phyloP scores from a whole-genome alignment of 2,329 filamentous ascomycete genomes.

The Sporothrix inflata region DNA sequence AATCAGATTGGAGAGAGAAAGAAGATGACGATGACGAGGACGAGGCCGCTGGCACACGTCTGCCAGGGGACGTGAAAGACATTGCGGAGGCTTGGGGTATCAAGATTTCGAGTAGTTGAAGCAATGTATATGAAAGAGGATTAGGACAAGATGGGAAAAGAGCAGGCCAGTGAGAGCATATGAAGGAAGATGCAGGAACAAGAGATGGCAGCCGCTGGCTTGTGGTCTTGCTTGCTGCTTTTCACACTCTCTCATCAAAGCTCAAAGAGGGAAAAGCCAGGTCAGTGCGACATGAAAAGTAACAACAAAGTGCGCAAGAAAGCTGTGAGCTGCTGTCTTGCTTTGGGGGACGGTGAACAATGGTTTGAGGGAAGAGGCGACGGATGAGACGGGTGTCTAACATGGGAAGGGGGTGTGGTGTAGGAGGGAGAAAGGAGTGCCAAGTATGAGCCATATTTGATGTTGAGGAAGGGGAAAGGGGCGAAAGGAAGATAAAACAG shows the following conservation, averaged over 20 bases:
- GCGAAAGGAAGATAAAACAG: not conserved
- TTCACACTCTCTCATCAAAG: not conserved
- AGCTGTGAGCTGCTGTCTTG: not conserved
- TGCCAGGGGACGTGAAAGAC: not conserved
- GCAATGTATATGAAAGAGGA: not conserved
- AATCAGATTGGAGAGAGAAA: not conserved
- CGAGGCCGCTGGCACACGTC: not conserved
- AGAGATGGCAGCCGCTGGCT: not conserved
- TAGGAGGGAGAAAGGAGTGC: not conserved
- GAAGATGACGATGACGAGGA: not conserved
- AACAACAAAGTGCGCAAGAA: not conserved
- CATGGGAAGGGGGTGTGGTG: not conserved
- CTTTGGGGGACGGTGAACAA: conserved; percentile 13
- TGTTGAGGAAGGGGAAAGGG: not conserved
- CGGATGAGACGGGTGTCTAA: not conserved
- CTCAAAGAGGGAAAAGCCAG: not conserved
- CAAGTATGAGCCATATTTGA: conserved; percentile 18
- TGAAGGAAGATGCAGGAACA: not conserved
- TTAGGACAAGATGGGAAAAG: not conserved
- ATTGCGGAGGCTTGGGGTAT: not conserved
- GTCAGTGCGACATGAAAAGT: not conserved
- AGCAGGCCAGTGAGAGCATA: not conserved
- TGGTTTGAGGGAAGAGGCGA: conserved; percentile 4
- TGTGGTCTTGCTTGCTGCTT: not conserved
- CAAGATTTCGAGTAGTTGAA: not conserved